Evolutionary conservation across 2,329 filamentous ascomycete species (phyloP).

Genomic region (Talaromyces sp.): DNA sequence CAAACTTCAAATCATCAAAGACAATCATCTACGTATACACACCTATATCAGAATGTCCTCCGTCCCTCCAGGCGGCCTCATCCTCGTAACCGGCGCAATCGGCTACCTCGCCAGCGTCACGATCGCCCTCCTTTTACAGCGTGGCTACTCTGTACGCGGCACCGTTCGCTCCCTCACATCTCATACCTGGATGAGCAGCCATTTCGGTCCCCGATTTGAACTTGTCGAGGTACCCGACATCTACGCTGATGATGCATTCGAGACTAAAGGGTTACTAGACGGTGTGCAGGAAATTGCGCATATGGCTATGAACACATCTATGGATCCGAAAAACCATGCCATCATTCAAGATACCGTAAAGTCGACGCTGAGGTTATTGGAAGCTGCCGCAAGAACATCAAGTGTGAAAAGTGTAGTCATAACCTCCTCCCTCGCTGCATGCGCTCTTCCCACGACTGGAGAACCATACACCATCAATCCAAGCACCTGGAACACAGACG

Average conservation of each 20-base stretch:
- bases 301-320: slow-evolving; percentile 4
- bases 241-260: not conserved
- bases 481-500: not conserved
- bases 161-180: not conserved
- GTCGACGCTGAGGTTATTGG: not conserved
- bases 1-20: too few species aligned
- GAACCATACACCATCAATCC: not conserved
- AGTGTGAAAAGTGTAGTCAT: slow-evolving; percentile 6
- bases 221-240: slow-evolving; percentile 1
- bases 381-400: not conserved
- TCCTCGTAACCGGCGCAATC: not conserved
- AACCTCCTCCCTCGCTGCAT: slow-evolving; percentile 4
- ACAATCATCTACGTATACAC: too few species aligned
- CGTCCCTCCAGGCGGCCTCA: not conserved
- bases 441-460: not conserved
- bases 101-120: not conserved
- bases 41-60: too few species aligned
- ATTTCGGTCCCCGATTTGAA: not conserved
- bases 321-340: not conserved
- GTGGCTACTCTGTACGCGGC: slow-evolving; percentile 3
- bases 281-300: not conserved
- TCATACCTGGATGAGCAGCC: not conserved
- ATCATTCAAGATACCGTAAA: not conserved
- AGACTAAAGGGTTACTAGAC: not conserved
- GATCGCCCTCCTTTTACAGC: not conserved